Evolutionary conservation across 768 basidiomycete species (phyloP).

Genomic region (Amanita pseudoporphyria): DNA sequence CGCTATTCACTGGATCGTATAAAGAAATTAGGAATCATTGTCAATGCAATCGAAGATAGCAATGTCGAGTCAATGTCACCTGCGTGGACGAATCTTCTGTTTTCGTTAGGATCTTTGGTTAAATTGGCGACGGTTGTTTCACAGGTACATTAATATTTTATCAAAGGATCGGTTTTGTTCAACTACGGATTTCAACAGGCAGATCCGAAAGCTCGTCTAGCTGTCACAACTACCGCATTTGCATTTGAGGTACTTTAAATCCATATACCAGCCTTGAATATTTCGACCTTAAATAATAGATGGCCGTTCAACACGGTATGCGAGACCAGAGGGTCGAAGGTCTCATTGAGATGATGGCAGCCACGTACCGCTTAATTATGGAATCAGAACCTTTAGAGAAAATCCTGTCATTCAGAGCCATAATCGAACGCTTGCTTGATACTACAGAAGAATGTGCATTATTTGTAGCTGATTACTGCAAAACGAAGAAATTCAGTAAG

Average conservation of each 20-base stretch:
- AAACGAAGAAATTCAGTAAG: background rate
- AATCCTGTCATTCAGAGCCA: constrained; percentile 4
- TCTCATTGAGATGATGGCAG: constrained; percentile 4
- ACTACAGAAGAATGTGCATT: constrained; percentile 6
- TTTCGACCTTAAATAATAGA: background rate
- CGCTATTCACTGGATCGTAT: too few relatives aligned
- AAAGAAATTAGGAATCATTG: too few relatives aligned
- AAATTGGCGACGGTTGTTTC: background rate
- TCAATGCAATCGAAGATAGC: too few relatives aligned
- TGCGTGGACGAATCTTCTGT: too few relatives aligned
- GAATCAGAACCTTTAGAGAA: constrained; percentile 5
- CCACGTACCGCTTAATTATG: constrained; percentile 2
- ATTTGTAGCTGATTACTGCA: constrained; percentile 1
- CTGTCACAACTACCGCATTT: background rate
- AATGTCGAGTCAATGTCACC: too few relatives aligned
- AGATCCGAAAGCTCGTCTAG: background rate
- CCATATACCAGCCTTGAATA: background rate
- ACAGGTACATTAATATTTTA: background rate
- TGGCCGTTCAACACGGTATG: constrained; percentile 1
- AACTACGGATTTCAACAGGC: background rate
- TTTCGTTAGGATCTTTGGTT: background rate
- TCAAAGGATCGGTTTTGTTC: too few relatives aligned
- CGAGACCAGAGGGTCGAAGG: constrained; percentile 1
- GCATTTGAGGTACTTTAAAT: background rate
- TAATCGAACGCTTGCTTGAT: constrained; percentile 2